Evolutionary conservation across 441 rosid species (phyloP).

Genomic region (Sinapis alba): DNA sequence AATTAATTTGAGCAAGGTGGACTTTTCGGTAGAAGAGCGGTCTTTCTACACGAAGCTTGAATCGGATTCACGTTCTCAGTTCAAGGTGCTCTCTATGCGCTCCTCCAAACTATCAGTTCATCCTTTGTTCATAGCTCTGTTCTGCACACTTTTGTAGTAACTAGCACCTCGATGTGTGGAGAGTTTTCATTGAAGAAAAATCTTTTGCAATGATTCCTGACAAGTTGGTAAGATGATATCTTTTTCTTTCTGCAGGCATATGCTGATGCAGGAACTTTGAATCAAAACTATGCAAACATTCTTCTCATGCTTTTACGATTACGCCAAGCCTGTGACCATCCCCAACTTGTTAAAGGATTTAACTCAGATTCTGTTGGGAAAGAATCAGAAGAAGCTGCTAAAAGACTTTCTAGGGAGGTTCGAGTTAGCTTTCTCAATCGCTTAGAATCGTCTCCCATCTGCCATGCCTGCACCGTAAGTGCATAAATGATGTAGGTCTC

Average conservation of each 20-base stretch:
- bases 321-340: slow-evolving; percentile 96
- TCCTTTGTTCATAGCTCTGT: slow-evolving; percentile 3
- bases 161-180: neutral
- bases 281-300: slow-evolving; percentile 90
- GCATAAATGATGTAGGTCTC: slow-evolving; percentile 2
- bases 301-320: slow-evolving; percentile 92
- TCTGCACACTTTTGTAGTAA: neutral
- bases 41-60: slow-evolving; percentile 79
- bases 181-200: neutral
- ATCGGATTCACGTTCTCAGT: slow-evolving; percentile 71
- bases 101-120: slow-evolving; percentile 10
- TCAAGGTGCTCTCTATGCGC: slow-evolving; percentile 61
- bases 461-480: slow-evolving; percentile 69
- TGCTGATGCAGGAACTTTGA: slow-evolving; percentile 90
- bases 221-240: neutral
- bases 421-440: slow-evolving; percentile 50
- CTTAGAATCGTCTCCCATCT: slow-evolving; percentile 61
- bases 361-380: slow-evolving; percentile 61
- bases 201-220: slow-evolving; percentile 7
- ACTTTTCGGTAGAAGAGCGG: slow-evolving; percentile 77
- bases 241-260: slow-evolving; percentile 55
- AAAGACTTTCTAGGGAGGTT: slow-evolving; percentile 57
- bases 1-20: slow-evolving; percentile 59
- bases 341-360: slow-evolving; percentile 68
- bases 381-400: slow-evolving; percentile 65